These are phyloP conservation scores for Lizanozyma gosingica DNA, from an alignment of 1,139 yeast genomes.

Conservation along the genomic window DNA sequence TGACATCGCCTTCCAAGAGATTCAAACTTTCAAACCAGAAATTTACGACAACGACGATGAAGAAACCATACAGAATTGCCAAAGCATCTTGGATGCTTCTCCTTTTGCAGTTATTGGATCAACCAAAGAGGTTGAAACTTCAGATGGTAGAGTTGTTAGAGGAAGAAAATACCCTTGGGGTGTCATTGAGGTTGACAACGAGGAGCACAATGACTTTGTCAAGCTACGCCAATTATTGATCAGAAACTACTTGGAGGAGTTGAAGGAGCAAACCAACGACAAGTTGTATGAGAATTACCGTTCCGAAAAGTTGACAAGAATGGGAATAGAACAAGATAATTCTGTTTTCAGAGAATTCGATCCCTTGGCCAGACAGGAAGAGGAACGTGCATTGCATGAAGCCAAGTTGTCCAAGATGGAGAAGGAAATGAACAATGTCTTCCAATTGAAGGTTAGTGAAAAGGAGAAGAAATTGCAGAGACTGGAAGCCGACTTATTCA, in stretches of 20 bases:
- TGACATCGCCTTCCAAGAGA: slow-evolving; percentile 69
- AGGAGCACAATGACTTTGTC: slow-evolving; percentile 87
- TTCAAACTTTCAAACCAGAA: slow-evolving; percentile 73
- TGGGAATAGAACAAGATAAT: slow-evolving; percentile 92
- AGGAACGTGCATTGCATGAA: slow-evolving; percentile 88
- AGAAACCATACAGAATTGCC: slow-evolving; percentile 61
- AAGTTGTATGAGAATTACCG: slow-evolving; percentile 83
- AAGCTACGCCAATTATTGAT: slow-evolving; percentile 83
- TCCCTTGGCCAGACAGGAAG: slow-evolving; percentile 88
- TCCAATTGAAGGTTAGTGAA: slow-evolving; percentile 93
- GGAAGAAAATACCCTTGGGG: slow-evolving; percentile 99
- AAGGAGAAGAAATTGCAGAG: slow-evolving; percentile 96
- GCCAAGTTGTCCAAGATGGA: slow-evolving; percentile 93
- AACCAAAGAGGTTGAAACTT: slow-evolving; percentile 59
- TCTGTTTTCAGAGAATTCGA: slow-evolving; percentile 89
- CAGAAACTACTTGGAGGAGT: slow-evolving; percentile 87
- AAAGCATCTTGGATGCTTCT: slow-evolving; percentile 56
- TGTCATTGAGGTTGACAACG: slow-evolving; percentile 89
- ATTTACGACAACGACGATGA: slow-evolving; percentile 81
- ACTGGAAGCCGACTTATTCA: slow-evolving; percentile 93
- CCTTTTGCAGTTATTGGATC: slow-evolving; percentile 98
- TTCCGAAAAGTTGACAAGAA: slow-evolving; percentile 63
- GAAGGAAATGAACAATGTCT: slow-evolving; percentile 92
- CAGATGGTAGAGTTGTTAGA: slow-evolving; percentile 75
- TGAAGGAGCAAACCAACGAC: slow-evolving; percentile 78